Evolutionary conservation across 2,329 filamentous ascomycete species (phyloP).

Genomic region (Karstenula rhodostoma): DNA sequence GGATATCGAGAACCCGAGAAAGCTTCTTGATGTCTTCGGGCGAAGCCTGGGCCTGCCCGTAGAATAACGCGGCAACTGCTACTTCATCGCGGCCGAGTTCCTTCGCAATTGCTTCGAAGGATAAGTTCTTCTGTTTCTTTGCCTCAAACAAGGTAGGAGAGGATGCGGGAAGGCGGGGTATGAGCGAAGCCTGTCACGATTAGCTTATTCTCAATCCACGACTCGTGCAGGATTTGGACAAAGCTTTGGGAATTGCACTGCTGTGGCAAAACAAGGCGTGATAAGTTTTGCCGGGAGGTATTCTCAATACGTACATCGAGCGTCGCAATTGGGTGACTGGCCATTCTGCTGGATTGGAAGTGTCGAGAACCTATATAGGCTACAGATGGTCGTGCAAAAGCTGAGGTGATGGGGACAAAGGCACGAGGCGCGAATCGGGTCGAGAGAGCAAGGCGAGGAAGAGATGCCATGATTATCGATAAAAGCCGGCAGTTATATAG

Average conservation of each 20-base stretch:
- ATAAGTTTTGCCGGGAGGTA: not conserved
- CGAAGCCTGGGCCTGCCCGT: constrained; percentile 81
- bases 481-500: constrained; percentile 24
- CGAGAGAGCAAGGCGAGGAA: constrained; percentile 41
- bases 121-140: constrained; percentile 78
- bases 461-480: constrained; percentile 32
- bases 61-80: constrained; percentile 87
- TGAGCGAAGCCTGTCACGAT: constrained; percentile 66
- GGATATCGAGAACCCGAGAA: constrained; percentile 69
- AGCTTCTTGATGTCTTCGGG: constrained; percentile 74
- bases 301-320: constrained; percentile 39
- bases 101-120: constrained; percentile 79
- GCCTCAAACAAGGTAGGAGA: constrained; percentile 79
- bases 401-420: constrained; percentile 32
- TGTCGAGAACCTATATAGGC: constrained; percentile 32
- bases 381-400: constrained; percentile 30
- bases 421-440: constrained; percentile 41
- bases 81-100: constrained; percentile 82
- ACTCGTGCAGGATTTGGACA: not conserved
- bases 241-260: too few relatives aligned
- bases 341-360: constrained; percentile 46
- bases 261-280: too few relatives aligned
- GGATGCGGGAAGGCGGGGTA: constrained; percentile 73
- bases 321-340: constrained; percentile 50
- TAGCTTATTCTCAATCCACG: constrained; percentile 15